Evolutionary conservation across 1,284 basidiomycete genomes (phyloP), one percentile per base, ranked within the genome.

Genomic region (Laetiporus sulphureus): DNA sequence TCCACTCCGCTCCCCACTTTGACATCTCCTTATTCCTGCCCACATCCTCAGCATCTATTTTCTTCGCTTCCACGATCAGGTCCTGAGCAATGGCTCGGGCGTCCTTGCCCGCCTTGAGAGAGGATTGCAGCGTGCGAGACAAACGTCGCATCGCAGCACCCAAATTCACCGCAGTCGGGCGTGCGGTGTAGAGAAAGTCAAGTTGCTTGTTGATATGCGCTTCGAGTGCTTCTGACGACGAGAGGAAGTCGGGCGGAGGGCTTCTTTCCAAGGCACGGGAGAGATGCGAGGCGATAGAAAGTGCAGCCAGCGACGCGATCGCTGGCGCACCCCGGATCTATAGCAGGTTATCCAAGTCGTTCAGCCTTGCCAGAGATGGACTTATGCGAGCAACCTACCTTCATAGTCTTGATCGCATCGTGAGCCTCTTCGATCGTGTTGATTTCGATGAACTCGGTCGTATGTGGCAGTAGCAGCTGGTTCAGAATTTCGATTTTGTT

Each of bases 101-200:
- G 20, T 70, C 69, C 41, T 73, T 68, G 30, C 61, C 67, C 0
- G 64, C 62, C 10, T 58, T 59, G 27, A 70, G 47, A 2, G 68
- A 56, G 16, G 62, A 47, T 11, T 68, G 58, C 4, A 87, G 64
- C 3, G 61, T 65, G 5, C 67, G 67, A 8, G 70, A 63, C 22
- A 96, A 74, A 15, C 90, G 77, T 25, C 82, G 74, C 36, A 80
- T 88, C 10, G 90, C 90, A 37, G 83, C 83, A 22, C 86, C 81
- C 15, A 96, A 81, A 65, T 96, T 95, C 54, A 96, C 92, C 3
- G 92, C 92, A 0, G 92, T 96, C 5, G 92, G 92, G n/a, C 92
- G 77, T 3, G 92, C 85, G 1, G 83, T 88, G 59, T 77, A 80
- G 11, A 96, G 74, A 61, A 79, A 84, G 36, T 80, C 74, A 36